A percentile compares a stretch with the other conserved stretches of the same genome.
These are phyloP conservation scores for Colletotrichum theobromicola DNA, from an alignment of 2,329 filamentous ascomycete genomes.

Conservation along the genomic window DNA sequence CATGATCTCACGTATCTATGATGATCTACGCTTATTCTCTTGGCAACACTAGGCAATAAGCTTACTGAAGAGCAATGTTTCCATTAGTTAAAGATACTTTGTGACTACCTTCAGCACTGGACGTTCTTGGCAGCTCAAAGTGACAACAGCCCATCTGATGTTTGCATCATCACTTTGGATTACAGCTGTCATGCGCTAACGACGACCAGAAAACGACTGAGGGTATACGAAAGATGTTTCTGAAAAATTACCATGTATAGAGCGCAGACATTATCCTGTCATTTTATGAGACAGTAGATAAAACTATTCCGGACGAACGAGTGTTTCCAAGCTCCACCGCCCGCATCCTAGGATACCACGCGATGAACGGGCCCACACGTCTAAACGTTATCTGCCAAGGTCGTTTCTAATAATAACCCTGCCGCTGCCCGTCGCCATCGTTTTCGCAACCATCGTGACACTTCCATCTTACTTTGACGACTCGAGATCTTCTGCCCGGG, in stretches of 20 bases:
- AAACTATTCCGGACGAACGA: slow-evolving; percentile 3
- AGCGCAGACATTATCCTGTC: neutral
- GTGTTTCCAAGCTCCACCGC: neutral
- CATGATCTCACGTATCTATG: neutral
- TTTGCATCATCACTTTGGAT: neutral
- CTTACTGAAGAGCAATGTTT: neutral
- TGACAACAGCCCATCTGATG: neutral
- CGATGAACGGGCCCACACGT: neutral
- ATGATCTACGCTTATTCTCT: neutral
- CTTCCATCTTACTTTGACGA: neutral
- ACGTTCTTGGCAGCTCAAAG: neutral
- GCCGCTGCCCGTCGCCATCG: neutral
- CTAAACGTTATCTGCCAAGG: neutral
- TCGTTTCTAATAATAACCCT: neutral
- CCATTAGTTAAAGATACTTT: neutral
- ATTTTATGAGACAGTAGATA: neutral
- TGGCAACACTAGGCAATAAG: neutral
- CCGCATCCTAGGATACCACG: neutral
- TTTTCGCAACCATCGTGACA: neutral
- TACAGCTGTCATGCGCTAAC: neutral
- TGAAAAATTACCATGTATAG: neutral
- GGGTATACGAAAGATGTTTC: neutral
- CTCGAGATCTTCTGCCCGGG: neutral
- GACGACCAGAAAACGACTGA: neutral
- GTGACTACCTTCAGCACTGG: neutral